Percentiles rank a stretch among this genome's conserved stretches.
Conservation (phyloP, 139 green algal species). For the Trebouxia sp. region DNA sequence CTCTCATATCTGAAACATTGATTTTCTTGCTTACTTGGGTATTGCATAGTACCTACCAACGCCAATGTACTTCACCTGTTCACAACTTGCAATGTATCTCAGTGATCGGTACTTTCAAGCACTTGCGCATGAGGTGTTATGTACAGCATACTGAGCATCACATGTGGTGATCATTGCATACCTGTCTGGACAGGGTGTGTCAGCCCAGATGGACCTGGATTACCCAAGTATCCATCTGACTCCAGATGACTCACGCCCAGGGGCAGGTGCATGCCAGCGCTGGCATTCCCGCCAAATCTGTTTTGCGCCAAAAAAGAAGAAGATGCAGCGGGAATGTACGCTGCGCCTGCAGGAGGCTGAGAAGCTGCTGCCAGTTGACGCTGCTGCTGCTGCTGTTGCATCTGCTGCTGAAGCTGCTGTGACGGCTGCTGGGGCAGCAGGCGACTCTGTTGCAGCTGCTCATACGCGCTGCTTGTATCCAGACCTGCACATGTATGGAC, state of each 20-base stretch:
- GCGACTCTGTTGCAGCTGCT: not conserved
- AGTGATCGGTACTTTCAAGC: too few relatives aligned
- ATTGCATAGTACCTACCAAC: too few relatives aligned
- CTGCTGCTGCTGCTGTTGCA: not conserved
- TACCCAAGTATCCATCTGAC: not conserved
- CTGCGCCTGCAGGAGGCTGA: slow-evolving; percentile 13
- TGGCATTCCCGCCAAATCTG: slow-evolving; percentile 3
- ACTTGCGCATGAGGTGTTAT: too few relatives aligned
- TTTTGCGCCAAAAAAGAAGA: not conserved
- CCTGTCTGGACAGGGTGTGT: not conserved
- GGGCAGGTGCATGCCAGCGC: not conserved
- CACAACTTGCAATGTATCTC: too few relatives aligned
- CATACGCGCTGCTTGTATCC: too few relatives aligned
- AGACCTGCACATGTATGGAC: too few relatives aligned
- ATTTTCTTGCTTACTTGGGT: too few relatives aligned
- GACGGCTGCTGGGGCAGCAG: not conserved
- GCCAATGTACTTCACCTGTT: too few relatives aligned
- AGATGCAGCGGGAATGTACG: not conserved
- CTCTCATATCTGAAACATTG: too few relatives aligned
- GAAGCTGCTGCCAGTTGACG: not conserved
- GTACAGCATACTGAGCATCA: too few relatives aligned
- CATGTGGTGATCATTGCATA: too few relatives aligned
- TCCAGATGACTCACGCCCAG: slow-evolving; percentile 15
- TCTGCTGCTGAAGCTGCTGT: not conserved
- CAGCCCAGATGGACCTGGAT: not conserved